phyloP scores from a whole-genome alignment of 441 rosid species.

The Bocquillonia castaneifolia region DNA sequence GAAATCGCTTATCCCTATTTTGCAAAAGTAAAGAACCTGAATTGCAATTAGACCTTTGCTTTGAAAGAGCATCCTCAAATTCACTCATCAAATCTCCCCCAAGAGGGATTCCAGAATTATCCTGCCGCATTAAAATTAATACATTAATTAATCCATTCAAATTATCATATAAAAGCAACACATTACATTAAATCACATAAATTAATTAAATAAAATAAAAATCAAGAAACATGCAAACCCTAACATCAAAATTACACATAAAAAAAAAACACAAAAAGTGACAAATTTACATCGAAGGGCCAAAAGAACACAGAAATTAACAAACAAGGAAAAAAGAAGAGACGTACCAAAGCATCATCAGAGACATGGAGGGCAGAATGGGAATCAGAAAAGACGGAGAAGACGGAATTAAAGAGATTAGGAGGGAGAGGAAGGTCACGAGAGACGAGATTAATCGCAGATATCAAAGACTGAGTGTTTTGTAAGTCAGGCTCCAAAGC shows the following conservation, averaged over 20 bases:
- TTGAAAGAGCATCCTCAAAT: constrained; percentile 71
- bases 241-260: no score
- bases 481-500: constrained; percentile 35
- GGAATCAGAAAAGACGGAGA: constrained; percentile 51
- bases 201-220: no score
- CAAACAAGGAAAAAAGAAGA: not conserved
- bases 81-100: constrained; percentile 68
- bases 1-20: constrained; percentile 46
- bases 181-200: no score
- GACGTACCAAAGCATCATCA: constrained; percentile 40
- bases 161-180: no score
- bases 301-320: constrained; percentile 9
- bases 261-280: constrained; percentile 8
- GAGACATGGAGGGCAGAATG: not conserved
- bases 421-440: constrained; percentile 91
- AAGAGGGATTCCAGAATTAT: constrained; percentile 28
- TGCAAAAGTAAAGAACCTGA: constrained; percentile 54
- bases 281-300: constrained; percentile 11
- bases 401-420: constrained; percentile 58
- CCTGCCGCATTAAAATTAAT: constrained; percentile 35
- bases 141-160: no score
- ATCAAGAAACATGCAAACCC: no score
- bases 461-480: constrained; percentile 69
- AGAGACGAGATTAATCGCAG: constrained; percentile 78
- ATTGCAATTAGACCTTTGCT: constrained; percentile 49